Evolutionary conservation across 768 basidiomycete species (phyloP).

Genomic region (Gelatoporia subvermispora): DNA sequence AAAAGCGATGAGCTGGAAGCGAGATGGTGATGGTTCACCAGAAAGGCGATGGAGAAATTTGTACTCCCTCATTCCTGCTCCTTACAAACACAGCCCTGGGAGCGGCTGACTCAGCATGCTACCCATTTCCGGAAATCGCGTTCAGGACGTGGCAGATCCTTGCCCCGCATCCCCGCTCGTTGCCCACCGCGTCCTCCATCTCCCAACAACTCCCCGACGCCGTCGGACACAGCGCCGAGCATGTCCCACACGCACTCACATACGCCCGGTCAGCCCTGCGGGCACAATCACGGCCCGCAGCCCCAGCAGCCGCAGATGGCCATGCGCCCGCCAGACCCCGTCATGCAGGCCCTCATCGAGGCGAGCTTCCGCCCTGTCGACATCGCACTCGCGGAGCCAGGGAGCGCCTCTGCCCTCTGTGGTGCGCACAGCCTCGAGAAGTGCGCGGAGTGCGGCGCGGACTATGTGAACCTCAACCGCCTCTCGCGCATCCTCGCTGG

Average conservation of each 20-base stretch:
- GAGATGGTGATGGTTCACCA: conserved; percentile 31
- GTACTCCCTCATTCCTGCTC: conserved; percentile 3
- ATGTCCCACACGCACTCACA: conserved; percentile 70
- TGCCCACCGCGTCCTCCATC: conserved; percentile 4
- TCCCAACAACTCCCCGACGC: neutral
- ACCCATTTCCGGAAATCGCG: neutral
- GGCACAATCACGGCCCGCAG: conserved; percentile 43
- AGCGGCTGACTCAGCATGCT: conserved; percentile 12
- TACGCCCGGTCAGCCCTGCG: conserved; percentile 50
- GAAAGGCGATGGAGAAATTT: conserved; percentile 26
- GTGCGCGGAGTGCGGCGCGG: conserved; percentile 67
- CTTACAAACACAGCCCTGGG: conserved; percentile 19
- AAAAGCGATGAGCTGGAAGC: conserved; percentile 24
- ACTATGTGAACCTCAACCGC: conserved; percentile 74
- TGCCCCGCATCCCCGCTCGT: neutral
- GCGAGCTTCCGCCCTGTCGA: conserved; percentile 59
- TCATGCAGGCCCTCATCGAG: conserved; percentile 73
- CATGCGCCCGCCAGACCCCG: conserved; percentile 54
- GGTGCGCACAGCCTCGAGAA: conserved; percentile 63
- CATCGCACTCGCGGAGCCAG: conserved; percentile 48
- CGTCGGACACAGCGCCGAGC: neutral
- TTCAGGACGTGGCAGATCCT: conserved; percentile 15
- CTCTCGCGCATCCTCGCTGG: conserved; percentile 64
- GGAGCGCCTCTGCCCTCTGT: conserved; percentile 57
- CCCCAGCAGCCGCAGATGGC: conserved; percentile 38